phyloP scores from a whole-genome alignment of 2,329 filamentous ascomycete species.

The Neopestalotiopsis sp. region DNA sequence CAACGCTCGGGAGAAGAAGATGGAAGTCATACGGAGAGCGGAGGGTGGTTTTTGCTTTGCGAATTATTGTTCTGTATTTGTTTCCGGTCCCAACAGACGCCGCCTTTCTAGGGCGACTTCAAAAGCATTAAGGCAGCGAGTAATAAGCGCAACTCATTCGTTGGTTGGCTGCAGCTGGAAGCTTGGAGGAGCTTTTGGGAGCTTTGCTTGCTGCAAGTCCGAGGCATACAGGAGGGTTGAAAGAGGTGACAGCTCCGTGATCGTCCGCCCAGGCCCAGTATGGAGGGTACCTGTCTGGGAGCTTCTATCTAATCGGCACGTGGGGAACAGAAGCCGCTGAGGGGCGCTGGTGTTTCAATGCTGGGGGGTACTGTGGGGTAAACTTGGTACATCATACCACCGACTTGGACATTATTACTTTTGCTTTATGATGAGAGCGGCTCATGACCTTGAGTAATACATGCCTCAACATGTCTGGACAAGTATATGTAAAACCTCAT shows the following conservation, averaged over 20 bases:
- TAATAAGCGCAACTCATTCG: slow-evolving; percentile 8
- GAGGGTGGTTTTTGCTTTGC: background rate
- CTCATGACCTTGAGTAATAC: background rate
- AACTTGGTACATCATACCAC: background rate
- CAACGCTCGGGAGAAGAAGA: slow-evolving; percentile 10
- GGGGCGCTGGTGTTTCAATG: slow-evolving; percentile 1
- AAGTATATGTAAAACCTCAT: too few species aligned
- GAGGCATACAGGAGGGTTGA: background rate
- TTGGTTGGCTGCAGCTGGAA: background rate
- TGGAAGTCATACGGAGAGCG: background rate
- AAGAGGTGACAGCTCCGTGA: slow-evolving; percentile 6
- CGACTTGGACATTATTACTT: background rate
- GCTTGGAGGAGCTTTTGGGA: background rate
- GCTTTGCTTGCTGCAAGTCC: background rate
- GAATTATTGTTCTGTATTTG: background rate
- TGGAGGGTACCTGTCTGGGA: background rate
- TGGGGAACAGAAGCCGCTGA: slow-evolving; percentile 23
- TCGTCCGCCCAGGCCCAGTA: background rate
- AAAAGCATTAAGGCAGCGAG: background rate
- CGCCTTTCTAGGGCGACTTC: background rate
- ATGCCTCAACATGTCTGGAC: too few species aligned
- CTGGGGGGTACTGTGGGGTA: slow-evolving; percentile 3
- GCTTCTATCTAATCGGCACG: slow-evolving; percentile 35
- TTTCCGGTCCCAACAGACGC: background rate
- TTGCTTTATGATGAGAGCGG: background rate